These are phyloP conservation scores for Firmiana major DNA, from an alignment of 345 rosid genomes.

Conservation along the genomic window DNA sequence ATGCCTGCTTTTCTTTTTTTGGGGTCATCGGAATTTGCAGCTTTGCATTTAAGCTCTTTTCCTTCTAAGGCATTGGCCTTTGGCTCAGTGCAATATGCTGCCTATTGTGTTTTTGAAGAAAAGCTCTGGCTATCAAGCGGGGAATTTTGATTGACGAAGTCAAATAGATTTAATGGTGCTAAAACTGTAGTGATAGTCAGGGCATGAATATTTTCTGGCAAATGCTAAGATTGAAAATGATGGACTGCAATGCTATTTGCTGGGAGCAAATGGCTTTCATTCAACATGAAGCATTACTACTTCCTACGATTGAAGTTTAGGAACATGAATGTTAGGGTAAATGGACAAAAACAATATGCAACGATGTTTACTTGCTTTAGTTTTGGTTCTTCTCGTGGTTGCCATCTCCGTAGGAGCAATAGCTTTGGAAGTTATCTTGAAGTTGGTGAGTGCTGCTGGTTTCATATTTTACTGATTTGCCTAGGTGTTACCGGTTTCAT, in stretches of 20 bases:
- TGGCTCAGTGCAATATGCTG: background rate
- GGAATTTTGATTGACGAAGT: background rate
- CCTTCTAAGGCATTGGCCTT: background rate
- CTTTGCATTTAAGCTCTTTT: background rate
- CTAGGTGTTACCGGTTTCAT: background rate
- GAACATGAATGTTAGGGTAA: background rate
- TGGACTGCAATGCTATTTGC: background rate
- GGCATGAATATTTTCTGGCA: background rate
- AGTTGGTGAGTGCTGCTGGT: background rate
- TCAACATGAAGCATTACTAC: background rate
- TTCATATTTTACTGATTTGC: background rate
- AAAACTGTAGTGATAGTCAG: background rate
- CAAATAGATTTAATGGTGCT: background rate
- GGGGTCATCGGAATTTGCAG: no score
- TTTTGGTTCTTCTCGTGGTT: background rate
- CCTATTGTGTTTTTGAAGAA: background rate
- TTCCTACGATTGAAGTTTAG: background rate
- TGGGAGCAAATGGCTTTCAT: background rate
- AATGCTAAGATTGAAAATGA: background rate
- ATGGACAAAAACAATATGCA: background rate
- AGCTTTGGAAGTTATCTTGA: background rate
- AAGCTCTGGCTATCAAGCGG: background rate
- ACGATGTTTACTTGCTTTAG: background rate
- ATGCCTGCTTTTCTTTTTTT: no score
- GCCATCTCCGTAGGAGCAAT: background rate